phyloP scores from a whole-genome alignment of 257 asterid species.

The Solanum arcanum region DNA sequence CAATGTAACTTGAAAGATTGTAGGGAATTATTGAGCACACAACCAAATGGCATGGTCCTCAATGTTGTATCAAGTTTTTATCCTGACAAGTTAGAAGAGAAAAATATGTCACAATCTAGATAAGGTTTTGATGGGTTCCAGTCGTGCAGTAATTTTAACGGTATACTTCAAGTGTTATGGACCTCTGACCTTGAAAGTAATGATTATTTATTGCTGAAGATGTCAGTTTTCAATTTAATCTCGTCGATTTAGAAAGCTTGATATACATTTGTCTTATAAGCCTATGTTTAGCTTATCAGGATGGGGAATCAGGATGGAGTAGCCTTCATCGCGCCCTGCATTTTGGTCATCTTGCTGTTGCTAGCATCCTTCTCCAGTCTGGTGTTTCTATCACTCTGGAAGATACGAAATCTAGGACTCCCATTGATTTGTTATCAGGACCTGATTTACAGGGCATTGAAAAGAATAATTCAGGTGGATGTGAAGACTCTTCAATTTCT shows the following conservation, averaged over 20 bases:
- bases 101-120: background rate
- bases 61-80: background rate
- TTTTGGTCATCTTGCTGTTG: constrained; percentile 93
- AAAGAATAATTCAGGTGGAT: constrained; percentile 39
- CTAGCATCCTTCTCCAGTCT: constrained; percentile 76
- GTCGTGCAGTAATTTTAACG: background rate
- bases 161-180: background rate
- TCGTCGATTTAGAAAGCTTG: background rate
- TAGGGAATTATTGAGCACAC: background rate
- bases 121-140: background rate
- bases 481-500: background rate
- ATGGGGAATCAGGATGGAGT: constrained; percentile 98
- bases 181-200: background rate
- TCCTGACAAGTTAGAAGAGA: background rate
- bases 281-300: constrained; percentile 34
- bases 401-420: constrained; percentile 74
- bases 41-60: background rate
- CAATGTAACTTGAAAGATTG: background rate
- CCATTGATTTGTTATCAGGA: constrained; percentile 88
- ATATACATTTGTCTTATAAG: background rate
- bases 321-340: constrained; percentile 95
- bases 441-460: constrained; percentile 69
- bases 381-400: constrained; percentile 72
- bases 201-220: background rate
- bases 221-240: background rate